A percentile compares a stretch with the other conserved stretches of the same genome.
phyloP scores from a whole-genome alignment of 2,329 filamentous ascomycete species.

The Epichloe sibirici region DNA sequence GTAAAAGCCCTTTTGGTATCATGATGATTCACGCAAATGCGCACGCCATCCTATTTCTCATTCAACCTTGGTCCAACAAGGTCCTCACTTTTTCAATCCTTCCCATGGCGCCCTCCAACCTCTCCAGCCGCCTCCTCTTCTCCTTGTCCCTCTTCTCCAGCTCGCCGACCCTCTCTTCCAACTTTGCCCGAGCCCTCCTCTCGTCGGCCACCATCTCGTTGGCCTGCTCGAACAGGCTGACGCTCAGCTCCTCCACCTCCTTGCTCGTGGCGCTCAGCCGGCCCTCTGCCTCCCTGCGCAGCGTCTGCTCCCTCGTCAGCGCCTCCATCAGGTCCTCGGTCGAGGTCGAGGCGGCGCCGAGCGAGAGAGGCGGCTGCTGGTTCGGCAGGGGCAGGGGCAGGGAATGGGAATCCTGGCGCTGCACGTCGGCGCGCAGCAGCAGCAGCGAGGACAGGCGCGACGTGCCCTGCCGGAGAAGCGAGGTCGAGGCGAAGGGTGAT shows the following conservation, averaged over 20 bases:
- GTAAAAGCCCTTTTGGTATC: too few species aligned
- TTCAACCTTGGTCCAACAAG: slow-evolving; percentile 34
- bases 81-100: slow-evolving; percentile 59
- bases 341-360: slow-evolving; percentile 15
- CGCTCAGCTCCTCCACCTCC: slow-evolving; percentile 70
- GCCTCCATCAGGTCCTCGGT: slow-evolving; percentile 46
- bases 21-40: too few species aligned
- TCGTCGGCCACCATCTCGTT: slow-evolving; percentile 81
- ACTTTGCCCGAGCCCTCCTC: slow-evolving; percentile 53
- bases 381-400: not conserved
- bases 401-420: not conserved
- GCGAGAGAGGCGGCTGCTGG: not conserved
- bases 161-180: slow-evolving; percentile 58
- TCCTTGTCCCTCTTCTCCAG: slow-evolving; percentile 60
- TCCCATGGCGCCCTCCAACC: slow-evolving; percentile 56
- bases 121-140: slow-evolving; percentile 55
- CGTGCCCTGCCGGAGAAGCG: slow-evolving; percentile 33
- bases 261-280: slow-evolving; percentile 52
- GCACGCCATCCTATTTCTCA: not conserved
- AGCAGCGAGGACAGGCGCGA: slow-evolving; percentile 34
- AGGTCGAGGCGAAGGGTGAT: slow-evolving; percentile 21
- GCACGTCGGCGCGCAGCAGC: slow-evolving; percentile 10
- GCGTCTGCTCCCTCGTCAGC: slow-evolving; percentile 51
- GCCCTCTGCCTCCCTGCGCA: slow-evolving; percentile 57
- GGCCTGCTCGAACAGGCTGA: slow-evolving; percentile 65